Conservation (phyloP, 495 filamentous ascomycete genomes). For the Aeminium ludgeri region DNA sequence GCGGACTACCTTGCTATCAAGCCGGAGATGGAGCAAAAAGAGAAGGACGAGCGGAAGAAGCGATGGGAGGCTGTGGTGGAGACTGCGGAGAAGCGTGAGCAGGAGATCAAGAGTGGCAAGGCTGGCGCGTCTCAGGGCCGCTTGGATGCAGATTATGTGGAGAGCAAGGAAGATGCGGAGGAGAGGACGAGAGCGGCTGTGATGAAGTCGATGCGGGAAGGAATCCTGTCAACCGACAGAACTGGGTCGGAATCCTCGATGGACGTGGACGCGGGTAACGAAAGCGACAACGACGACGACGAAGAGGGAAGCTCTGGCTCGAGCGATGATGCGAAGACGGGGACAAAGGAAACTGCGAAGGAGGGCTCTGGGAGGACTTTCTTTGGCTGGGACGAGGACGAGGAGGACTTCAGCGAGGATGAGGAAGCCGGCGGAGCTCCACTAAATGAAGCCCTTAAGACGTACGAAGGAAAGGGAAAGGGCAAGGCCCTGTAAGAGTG, state of each 20-base stretch:
- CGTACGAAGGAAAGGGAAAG: constrained; percentile 16
- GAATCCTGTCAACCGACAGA: constrained; percentile 28
- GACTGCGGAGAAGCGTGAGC: constrained; percentile 59
- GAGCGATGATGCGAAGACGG: constrained; percentile 23
- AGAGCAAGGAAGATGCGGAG: constrained; percentile 71
- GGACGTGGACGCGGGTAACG: constrained; percentile 35
- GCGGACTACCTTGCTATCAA: constrained; percentile 92
- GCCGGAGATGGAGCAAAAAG: constrained; percentile 87
- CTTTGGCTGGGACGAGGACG: constrained; percentile 81
- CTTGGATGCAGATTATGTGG: constrained; percentile 76
- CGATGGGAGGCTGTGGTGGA: constrained; percentile 77
- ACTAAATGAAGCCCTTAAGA: constrained; percentile 11
- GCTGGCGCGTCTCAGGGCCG: constrained; percentile 37
- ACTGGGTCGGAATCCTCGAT: constrained; percentile 16
- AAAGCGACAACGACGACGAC: constrained; percentile 31
- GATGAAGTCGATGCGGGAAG: constrained; percentile 52
- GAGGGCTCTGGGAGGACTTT: constrained; percentile 33
- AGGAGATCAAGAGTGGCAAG: constrained; percentile 52
- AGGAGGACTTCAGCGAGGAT: constrained; percentile 48
- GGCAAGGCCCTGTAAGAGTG: constrained; percentile 2
- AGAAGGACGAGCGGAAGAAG: constrained; percentile 65
- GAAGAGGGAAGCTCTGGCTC: constrained; percentile 17
- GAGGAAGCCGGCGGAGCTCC: constrained; percentile 18
- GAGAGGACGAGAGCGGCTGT: constrained; percentile 77
- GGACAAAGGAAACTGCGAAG: constrained; percentile 10